phyloP scores from a whole-genome alignment of 2,329 filamentous ascomycete genomes.

The Dactylellina sp. region DNA sequence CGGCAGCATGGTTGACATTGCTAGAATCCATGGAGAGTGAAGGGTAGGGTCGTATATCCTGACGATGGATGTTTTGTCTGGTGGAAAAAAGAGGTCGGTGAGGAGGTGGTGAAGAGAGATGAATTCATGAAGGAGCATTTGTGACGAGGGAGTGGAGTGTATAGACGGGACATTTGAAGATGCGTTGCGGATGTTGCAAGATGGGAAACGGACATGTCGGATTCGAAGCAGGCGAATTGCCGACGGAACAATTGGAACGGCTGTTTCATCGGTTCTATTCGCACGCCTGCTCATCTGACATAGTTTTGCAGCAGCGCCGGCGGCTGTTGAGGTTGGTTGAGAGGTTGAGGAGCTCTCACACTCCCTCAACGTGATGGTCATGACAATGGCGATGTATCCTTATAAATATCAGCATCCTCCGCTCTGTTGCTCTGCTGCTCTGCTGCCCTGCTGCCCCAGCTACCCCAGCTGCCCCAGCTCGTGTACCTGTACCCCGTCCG shows the following conservation, averaged over 20 bases:
- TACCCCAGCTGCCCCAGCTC: too few species aligned
- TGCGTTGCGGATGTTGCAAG: neutral
- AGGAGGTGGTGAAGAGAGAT: neutral
- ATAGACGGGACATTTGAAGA: neutral
- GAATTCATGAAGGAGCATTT: neutral
- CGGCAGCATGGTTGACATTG: slow-evolving; percentile 7
- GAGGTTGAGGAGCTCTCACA: neutral
- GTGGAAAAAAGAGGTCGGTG: too few species aligned
- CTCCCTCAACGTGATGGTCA: neutral
- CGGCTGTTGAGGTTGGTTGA: neutral
- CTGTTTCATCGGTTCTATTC: too few species aligned
- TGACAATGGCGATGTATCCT: neutral
- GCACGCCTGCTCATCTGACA: too few species aligned
- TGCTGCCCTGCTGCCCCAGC: too few species aligned
- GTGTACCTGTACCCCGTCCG: too few species aligned
- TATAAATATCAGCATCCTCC: too few species aligned
- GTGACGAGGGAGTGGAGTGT: neutral
- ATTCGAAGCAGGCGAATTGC: slow-evolving; percentile 11
- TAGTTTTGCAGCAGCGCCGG: neutral
- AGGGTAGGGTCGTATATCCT: too few species aligned
- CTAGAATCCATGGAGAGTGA: slow-evolving; percentile 18
- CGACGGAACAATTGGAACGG: slow-evolving; percentile 14
- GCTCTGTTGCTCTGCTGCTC: too few species aligned
- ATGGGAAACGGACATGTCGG: neutral
- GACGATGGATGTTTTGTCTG: too few species aligned